A percentile compares a stretch with the other conserved stretches of the same genome.
phyloP scores from a whole-genome alignment of 768 basidiomycete species.

The Cystobasidium ongulense region DNA sequence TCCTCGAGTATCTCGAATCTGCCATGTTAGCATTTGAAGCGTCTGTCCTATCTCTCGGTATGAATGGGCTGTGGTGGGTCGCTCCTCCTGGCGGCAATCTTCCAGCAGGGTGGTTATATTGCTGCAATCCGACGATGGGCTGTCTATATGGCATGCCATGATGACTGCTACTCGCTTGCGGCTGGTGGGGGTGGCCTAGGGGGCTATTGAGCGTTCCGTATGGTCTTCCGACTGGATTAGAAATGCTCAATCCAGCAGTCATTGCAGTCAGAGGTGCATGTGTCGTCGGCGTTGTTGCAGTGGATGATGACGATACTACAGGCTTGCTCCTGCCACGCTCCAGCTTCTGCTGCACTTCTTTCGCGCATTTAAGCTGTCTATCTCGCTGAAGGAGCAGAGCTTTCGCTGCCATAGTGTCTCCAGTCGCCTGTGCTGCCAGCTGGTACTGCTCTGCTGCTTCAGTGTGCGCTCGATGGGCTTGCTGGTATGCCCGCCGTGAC shows the following conservation, averaged over 20 bases:
- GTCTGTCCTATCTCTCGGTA: neutral
- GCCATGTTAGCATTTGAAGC: slow-evolving; percentile 17
- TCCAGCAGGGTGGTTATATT: neutral
- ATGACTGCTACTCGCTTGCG: no score
- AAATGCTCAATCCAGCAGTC: neutral
- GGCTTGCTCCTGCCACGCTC: neutral
- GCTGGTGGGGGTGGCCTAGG: no score
- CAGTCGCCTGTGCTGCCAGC: slow-evolving; percentile 22
- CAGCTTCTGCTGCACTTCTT: slow-evolving; percentile 8
- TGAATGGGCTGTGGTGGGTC: neutral
- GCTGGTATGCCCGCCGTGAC: slow-evolving; percentile 25
- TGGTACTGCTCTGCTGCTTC: slow-evolving; percentile 22
- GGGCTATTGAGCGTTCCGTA: neutral
- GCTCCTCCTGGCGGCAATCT: neutral
- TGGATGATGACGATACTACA: neutral
- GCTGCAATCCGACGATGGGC: no score
- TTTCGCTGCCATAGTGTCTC: slow-evolving; percentile 8
- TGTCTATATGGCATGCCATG: no score
- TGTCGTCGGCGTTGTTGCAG: neutral
- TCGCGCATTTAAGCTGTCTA: slow-evolving; percentile 13
- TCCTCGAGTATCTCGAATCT: slow-evolving; percentile 21
- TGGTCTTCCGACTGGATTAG: neutral
- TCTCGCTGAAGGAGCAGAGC: slow-evolving; percentile 25
- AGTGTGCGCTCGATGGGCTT: slow-evolving; percentile 17
- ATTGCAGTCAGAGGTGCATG: no score